Evolutionary conservation across 83 land plant species (phyloP), one percentile per base, ranked within the genome.

Genomic region (Larix sibirica): DNA sequence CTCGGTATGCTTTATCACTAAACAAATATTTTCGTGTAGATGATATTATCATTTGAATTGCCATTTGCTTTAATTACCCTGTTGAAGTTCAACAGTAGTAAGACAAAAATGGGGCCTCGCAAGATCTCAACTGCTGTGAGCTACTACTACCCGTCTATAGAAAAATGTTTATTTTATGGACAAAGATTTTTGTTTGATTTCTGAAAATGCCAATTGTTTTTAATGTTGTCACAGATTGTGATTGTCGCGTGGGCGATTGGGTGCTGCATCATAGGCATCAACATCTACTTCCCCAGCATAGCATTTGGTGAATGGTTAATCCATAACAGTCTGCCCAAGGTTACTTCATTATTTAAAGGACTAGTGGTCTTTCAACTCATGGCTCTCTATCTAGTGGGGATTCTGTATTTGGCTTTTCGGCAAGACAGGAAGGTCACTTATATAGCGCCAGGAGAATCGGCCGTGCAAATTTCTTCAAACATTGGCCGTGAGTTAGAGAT

Each of bases 101-200:
- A 81, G 64, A 77, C 60, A 9, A 87, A 87, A 67, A 87, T 87
- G 89, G 89, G 86, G 2, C 81, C 81, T 59, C 80, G 81, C 70
- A 86, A 87, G 58, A 87, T 0, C 54, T 69, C 88, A 91, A 0
- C 17, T 64, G 26, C 23, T 64, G 23, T n/a, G 7, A 24, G 67
- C 26, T n/a, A 23, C 85, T 87, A 91, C 90, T 93, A 83, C 90
- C 16, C 85, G 87, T 4, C 80, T 92, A 0, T 3, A 83, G 6
- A 84, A 10, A 50, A 44, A 7, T 50, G 1, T 50, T 50, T 10
- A 50, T 50, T 50, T 50, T 47, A 1, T 12, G 56, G 12, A 50
- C 56, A 50, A 50, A 50, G 12, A 50, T 50, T 50, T 50, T 9
- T 0, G 3, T 47, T 50, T 50, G 2, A 50, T 50, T 50, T 50